phyloP scores from a whole-genome alignment of 2,329 filamentous ascomycete genomes.

The Epichloe baconii region DNA sequence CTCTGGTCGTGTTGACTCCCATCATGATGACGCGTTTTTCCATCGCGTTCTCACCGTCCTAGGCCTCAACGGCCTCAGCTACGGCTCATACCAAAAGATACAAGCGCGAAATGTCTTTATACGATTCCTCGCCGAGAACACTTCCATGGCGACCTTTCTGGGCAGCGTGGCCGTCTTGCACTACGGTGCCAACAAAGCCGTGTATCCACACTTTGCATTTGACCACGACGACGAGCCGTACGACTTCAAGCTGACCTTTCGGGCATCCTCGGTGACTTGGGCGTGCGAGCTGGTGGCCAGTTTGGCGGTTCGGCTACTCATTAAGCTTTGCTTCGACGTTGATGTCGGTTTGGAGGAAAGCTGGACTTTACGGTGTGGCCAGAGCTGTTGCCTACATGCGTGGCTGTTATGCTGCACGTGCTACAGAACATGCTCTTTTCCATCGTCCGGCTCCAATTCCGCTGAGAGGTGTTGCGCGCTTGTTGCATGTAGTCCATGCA shows the following conservation, averaged over 20 bases:
- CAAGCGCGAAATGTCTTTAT: conserved; percentile 55
- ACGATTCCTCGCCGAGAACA: conserved; percentile 52
- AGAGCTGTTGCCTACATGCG: conserved; percentile 51
- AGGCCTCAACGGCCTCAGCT: conserved; percentile 44
- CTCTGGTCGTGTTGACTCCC: conserved; percentile 50
- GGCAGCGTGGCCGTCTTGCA: conserved; percentile 53
- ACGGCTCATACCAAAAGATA: conserved; percentile 51
- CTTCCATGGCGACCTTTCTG: conserved; percentile 54
- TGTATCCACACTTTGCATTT: conserved; percentile 59
- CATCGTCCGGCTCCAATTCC: conserved; percentile 51
- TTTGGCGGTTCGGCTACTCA: conserved; percentile 43
- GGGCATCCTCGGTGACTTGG: conserved; percentile 52
- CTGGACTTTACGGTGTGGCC: conserved; percentile 53
- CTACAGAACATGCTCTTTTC: conserved; percentile 62
- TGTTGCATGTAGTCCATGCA: background rate
- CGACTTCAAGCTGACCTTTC: conserved; percentile 50
- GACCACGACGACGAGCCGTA: conserved; percentile 36
- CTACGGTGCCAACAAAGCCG: conserved; percentile 52
- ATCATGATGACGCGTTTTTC: conserved; percentile 48
- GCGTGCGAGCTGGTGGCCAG: conserved; percentile 51
- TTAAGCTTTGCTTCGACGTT: conserved; percentile 45
- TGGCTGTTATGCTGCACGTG: conserved; percentile 54
- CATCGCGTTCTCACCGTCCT: conserved; percentile 42
- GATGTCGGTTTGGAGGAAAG: conserved; percentile 51
- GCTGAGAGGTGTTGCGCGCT: background rate